Base-by-base conservation (phyloP, 352 stramenopile genomes). In the Globisporangium nodosum region DNA sequence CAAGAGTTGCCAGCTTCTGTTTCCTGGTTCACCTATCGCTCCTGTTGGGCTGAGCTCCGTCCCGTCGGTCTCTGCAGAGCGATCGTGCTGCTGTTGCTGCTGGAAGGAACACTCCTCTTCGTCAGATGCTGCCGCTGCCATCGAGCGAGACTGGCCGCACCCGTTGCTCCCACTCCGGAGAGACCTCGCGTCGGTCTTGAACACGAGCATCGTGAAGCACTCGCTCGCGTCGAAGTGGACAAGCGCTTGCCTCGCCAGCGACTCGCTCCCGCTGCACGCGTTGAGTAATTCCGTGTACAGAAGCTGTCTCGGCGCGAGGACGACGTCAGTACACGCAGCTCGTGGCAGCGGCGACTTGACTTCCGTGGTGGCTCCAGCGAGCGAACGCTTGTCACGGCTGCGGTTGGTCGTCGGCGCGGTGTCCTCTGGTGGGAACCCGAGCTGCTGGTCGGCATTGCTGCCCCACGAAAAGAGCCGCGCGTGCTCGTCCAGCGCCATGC, bases 391-490 rank as follows among this genome's bases (percentile, higher is more conserved):
- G 40, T 7, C 40, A 20, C 5, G 11, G 40, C 15, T 45, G 39
- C 40, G 40, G 8, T 3, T 39, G 33, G 8, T 56, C 12, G 46
- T 39, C 42, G 20, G 16, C n/a, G 27, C 12, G 21, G 27, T 18
- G n/a, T 37, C 40, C 1, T 35, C n/a, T 7, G 49, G 39, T 30
- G 42, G 11, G n/a, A 71, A 9, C 18, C 78, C 74, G 27, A 85
- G 62, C 54, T 85, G 75, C 4, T 64, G 61, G 1, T 65, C 53
- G 16, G 33, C 18, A 46, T 87, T 87, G 59, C 75, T 61, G 21
- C 78, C 76, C 76, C 78, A 88, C 0, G 63, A 58, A 27, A 85
- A 85, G 33, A 88, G 49, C 30, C 72, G 69, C 5, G 70, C 64
- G 39, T 78, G 62, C 6, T 81, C 78, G 40, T 88, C 78, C 11